phyloP scores from a whole-genome alignment of 2,329 filamentous ascomycete genomes.

The Botrytis medusae region DNA sequence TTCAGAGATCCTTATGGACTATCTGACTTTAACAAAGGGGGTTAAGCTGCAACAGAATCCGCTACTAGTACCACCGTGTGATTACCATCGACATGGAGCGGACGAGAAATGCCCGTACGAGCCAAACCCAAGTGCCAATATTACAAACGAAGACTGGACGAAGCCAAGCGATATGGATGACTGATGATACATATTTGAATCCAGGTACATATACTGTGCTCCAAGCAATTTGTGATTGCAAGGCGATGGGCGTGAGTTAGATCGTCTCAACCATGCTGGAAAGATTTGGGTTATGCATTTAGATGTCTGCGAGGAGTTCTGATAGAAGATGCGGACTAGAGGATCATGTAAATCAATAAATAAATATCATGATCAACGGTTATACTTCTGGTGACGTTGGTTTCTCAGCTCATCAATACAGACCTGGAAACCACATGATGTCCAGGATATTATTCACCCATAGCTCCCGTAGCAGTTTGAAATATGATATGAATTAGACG shows the following conservation, averaged over 20 bases:
- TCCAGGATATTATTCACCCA: accelerated
- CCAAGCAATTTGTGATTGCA: not conserved
- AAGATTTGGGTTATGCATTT: not conserved
- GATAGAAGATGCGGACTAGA: no score
- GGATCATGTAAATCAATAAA: no score
- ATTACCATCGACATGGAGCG: not conserved
- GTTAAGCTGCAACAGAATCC: not conserved
- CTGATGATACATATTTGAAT: no score
- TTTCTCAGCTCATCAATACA: not conserved
- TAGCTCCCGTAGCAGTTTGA: not conserved
- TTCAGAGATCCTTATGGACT: not conserved
- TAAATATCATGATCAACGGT: no score
- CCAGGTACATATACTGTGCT: no score
- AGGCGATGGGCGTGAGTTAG: no score
- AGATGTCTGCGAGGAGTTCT: accelerated
- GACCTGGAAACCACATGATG: not conserved
- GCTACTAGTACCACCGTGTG: not conserved
- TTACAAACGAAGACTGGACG: not conserved
- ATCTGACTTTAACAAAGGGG: not conserved
- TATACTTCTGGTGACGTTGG: not conserved
- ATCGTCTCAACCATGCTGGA: no score
- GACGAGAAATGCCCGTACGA: not conserved
- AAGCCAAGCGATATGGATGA: not conserved
- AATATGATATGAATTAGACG: accelerated
- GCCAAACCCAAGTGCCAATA: accelerated